These are phyloP conservation scores for Aquilaria malaccensis DNA, from an alignment of 345 rosid genomes.

Conservation along the genomic window DNA sequence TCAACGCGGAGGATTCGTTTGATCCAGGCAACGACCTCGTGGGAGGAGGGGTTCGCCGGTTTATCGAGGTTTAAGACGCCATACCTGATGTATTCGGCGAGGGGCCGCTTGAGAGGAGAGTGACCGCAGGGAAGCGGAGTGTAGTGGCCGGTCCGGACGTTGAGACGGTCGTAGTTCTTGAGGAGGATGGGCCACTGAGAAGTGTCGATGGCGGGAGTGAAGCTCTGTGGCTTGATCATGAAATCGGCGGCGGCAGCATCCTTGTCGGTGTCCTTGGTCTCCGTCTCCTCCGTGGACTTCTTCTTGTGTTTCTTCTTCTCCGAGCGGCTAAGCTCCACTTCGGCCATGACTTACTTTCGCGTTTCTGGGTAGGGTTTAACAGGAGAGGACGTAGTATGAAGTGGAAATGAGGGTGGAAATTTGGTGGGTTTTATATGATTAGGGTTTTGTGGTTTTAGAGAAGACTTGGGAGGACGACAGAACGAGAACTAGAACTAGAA, in stretches of 20 bases:
- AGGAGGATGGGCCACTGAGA: conserved; percentile 90
- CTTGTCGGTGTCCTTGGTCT: conserved; percentile 8
- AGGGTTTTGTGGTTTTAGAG: conserved; percentile 27
- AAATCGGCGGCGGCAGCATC: conserved; percentile 29
- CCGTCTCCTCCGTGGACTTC: conserved; percentile 14
- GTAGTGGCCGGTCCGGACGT: conserved; percentile 94
- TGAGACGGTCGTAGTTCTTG: conserved; percentile 89
- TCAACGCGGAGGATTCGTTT: conserved; percentile 88
- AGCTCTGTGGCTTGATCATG: conserved; percentile 80
- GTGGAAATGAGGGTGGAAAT: neutral
- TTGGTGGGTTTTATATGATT: conserved; percentile 18
- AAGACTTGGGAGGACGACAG: neutral
- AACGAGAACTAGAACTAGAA: too few species aligned
- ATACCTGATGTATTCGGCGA: conserved; percentile 72
- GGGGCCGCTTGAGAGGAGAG: conserved; percentile 92
- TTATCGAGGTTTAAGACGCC: conserved; percentile 87
- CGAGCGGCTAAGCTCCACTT: conserved; percentile 46
- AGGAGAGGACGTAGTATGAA: neutral
- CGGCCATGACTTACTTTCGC: conserved; percentile 38
- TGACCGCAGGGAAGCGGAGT: conserved; percentile 77
- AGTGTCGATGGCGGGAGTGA: conserved; percentile 75
- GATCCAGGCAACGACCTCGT: conserved; percentile 98
- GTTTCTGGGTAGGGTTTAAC: conserved; percentile 11
- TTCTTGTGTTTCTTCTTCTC: conserved; percentile 64
- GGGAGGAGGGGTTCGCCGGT: conserved; percentile 94